Percentiles rank a stretch among this genome's conserved stretches.
Evolutionary conservation across 139 green algal genomes (phyloP).

Genomic region (Coccomyxa sp.): DNA sequence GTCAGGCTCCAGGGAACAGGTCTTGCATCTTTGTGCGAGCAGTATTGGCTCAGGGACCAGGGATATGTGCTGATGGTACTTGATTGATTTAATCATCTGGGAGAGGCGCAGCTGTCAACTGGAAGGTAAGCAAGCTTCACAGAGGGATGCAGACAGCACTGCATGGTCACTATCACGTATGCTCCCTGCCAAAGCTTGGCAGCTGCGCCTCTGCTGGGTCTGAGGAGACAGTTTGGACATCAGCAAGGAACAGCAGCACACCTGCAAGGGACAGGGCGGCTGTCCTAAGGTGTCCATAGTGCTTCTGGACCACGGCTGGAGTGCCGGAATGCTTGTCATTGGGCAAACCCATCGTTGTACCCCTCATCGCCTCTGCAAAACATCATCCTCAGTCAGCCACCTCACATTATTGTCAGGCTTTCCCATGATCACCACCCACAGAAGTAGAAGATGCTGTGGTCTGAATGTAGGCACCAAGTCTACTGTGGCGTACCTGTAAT

Average conservation of each 20-base stretch:
- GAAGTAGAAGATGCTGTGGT: not conserved
- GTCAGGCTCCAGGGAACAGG: not conserved
- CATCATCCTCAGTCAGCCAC: slow-evolving; percentile 9
- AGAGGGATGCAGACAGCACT: too few species aligned
- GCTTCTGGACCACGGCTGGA: not conserved
- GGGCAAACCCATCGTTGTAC: not conserved
- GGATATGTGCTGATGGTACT: too few species aligned
- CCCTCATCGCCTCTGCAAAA: slow-evolving; percentile 4
- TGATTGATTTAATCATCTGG: too few species aligned
- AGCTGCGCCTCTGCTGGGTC: not conserved
- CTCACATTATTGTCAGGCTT: slow-evolving; percentile 6
- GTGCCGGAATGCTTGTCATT: slow-evolving; percentile 1
- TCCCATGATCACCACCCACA: not conserved
- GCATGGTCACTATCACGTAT: not conserved
- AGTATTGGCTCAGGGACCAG: too few species aligned
- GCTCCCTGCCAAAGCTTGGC: not conserved
- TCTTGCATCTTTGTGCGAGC: too few species aligned
- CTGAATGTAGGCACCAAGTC: not conserved
- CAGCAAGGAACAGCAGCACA: not conserved
- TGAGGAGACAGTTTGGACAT: not conserved
- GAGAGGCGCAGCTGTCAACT: too few species aligned
- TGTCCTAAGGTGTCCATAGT: slow-evolving; percentile 1
- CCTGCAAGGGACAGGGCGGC: slow-evolving; percentile 1
- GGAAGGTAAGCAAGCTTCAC: too few species aligned
- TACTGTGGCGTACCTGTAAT: not conserved